Conservation (phyloP, 345 rosid species). For the Balakata baccata region DNA sequence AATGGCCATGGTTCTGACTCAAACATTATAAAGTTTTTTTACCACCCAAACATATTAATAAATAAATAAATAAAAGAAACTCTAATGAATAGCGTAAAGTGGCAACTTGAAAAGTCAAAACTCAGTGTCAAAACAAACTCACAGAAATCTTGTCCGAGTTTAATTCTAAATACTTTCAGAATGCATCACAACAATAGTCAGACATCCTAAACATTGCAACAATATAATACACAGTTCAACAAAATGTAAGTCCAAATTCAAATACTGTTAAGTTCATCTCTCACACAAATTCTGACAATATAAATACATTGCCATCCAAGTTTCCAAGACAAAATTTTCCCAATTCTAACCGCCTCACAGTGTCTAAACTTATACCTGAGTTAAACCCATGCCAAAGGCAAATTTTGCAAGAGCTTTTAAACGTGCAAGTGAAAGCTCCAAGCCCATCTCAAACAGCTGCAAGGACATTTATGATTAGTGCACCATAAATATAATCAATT, state of each 20-base stretch:
- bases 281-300: neutral
- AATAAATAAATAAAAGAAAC: neutral
- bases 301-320: slow-evolving; percentile 2
- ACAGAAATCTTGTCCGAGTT: neutral
- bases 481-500: slow-evolving; percentile 15
- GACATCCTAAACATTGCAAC: neutral
- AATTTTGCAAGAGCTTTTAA: slow-evolving; percentile 92
- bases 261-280: neutral
- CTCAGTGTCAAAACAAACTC: neutral
- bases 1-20: neutral
- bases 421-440: slow-evolving; percentile 96
- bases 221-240: neutral
- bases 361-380: slow-evolving; percentile 62
- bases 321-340: slow-evolving; percentile 8
- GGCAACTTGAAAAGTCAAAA: neutral
- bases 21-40: neutral
- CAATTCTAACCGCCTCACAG: neutral
- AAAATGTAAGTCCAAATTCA: neutral
- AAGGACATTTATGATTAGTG: slow-evolving; percentile 26
- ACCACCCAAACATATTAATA: neutral
- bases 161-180: neutral
- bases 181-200: neutral
- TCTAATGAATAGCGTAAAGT: neutral
- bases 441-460: slow-evolving; percentile 97
- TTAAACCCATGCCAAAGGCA: slow-evolving; percentile 94